Evolutionary conservation across 371 early-diverging fungal genomes (phyloP).

Genomic region (Blakeslea trispora): DNA sequence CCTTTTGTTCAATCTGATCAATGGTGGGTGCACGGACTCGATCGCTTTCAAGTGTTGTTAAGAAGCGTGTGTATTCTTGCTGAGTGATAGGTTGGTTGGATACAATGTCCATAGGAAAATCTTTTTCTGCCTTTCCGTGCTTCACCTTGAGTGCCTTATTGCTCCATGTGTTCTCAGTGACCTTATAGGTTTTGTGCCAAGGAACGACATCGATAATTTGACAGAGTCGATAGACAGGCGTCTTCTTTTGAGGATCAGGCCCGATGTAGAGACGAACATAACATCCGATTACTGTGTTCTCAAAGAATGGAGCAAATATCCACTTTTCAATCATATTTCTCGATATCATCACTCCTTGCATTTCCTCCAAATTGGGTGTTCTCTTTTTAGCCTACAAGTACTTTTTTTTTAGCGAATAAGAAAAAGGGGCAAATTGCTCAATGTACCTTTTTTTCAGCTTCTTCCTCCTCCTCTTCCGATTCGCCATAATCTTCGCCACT

Average conservation of each 20-base stretch:
- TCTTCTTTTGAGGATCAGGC: slow-evolving; percentile 47
- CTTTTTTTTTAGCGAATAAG: slow-evolving; percentile 30
- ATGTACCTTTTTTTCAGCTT: slow-evolving; percentile 29
- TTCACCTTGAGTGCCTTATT: slow-evolving; percentile 63
- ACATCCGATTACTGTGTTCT: slow-evolving; percentile 60
- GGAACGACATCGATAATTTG: slow-evolving; percentile 63
- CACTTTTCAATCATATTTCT: slow-evolving; percentile 72
- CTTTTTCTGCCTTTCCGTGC: slow-evolving; percentile 69
- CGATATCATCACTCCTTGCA: slow-evolving; percentile 60
- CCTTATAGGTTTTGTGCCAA: slow-evolving; percentile 64
- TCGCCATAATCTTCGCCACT: slow-evolving; percentile 35
- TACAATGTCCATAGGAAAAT: slow-evolving; percentile 74
- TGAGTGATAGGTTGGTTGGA: slow-evolving; percentile 71
- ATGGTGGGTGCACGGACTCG: slow-evolving; percentile 47
- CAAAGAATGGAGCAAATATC: slow-evolving; percentile 73
- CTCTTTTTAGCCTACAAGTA: slow-evolving; percentile 39
- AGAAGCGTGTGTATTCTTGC: slow-evolving; percentile 64
- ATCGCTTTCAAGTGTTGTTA: slow-evolving; percentile 54
- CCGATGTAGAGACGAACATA: slow-evolving; percentile 71
- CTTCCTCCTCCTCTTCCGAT: slow-evolving; percentile 28
- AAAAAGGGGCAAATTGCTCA: no score
- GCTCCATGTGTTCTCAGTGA: slow-evolving; percentile 55
- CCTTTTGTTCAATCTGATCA: slow-evolving; percentile 58
- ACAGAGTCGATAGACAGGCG: slow-evolving; percentile 61
- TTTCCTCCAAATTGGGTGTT: slow-evolving; percentile 60